These are phyloP conservation scores for Medicago arabica DNA, from an alignment of 306 rosid genomes.

Conservation along the genomic window DNA sequence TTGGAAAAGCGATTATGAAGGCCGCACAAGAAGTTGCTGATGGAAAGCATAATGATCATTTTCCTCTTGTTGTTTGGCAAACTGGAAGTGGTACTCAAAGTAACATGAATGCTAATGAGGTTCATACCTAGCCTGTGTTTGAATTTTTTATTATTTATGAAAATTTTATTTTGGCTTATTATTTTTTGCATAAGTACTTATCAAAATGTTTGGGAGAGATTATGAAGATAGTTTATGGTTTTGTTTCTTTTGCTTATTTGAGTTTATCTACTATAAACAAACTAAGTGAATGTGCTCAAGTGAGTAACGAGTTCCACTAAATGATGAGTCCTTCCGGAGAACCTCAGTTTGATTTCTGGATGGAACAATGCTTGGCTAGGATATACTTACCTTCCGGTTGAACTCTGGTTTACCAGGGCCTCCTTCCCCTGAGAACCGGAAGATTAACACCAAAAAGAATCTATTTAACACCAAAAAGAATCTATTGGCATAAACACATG, in stretches of 20 bases:
- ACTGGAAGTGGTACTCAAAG: conserved; percentile 99
- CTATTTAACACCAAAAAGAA: too few species aligned
- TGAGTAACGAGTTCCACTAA: too few species aligned
- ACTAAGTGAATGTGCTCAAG: too few species aligned
- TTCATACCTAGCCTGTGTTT: conserved; percentile 1
- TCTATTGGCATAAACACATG: too few species aligned
- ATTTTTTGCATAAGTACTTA: too few species aligned
- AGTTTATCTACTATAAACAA: neutral
- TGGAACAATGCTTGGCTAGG: too few species aligned
- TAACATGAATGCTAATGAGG: conserved; percentile 99
- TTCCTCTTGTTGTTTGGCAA: conserved; percentile 99
- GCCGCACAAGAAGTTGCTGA: conserved; percentile 98
- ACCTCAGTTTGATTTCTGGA: too few species aligned
- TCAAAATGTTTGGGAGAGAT: neutral
- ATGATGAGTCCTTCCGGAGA: too few species aligned
- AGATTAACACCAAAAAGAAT: too few species aligned
- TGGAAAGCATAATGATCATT: conserved; percentile 92
- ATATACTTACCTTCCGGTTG: too few species aligned
- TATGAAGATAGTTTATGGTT: neutral
- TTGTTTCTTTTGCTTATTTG: neutral
- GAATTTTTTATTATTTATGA: neutral
- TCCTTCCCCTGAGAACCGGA: too few species aligned
- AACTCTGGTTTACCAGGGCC: too few species aligned
- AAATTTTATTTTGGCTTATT: neutral
- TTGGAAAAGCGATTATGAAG: conserved; percentile 88